Percentiles rank a stretch among this genome's conserved stretches.
phyloP scores from a whole-genome alignment of 2,329 filamentous ascomycete species.

The Ophiosphaerella korrae region DNA sequence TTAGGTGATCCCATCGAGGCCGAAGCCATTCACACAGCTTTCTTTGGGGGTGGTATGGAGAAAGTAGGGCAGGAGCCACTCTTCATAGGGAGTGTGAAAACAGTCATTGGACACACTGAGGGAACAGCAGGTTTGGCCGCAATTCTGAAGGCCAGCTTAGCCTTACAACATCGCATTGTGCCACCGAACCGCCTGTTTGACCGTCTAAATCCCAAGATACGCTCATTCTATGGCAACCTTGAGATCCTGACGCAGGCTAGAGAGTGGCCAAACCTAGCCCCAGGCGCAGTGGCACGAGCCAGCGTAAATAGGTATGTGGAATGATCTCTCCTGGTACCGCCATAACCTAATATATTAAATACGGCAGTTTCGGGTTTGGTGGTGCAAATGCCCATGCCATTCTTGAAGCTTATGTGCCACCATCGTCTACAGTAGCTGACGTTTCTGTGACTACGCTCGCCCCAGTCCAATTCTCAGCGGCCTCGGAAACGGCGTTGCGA shows the following conservation, averaged over 20 bases:
- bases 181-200: constrained; percentile 28
- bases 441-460: too few relatives aligned
- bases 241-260: constrained; percentile 13
- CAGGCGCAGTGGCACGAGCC: constrained; percentile 4
- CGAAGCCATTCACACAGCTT: too few relatives aligned
- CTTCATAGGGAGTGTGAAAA: too few relatives aligned
- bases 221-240: background rate
- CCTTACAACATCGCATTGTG: constrained; percentile 43
- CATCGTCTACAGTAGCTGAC: too few relatives aligned
- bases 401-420: too few relatives aligned
- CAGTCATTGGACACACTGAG: constrained; percentile 48
- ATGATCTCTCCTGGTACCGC: too few relatives aligned
- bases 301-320: constrained; percentile 29
- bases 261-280: constrained; percentile 1
- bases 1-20: too few relatives aligned
- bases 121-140: constrained; percentile 36
- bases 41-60: too few relatives aligned
- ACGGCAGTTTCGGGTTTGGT: constrained; percentile 31
- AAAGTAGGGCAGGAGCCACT: too few relatives aligned
- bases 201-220: constrained; percentile 12
- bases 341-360: too few relatives aligned
- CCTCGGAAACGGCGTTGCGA: too few relatives aligned
- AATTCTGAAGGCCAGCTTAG: constrained; percentile 45
- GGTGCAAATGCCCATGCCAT: constrained; percentile 34
- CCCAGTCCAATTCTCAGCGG: too few relatives aligned